Evolutionary conservation across 352 stramenopile species (phyloP), one percentile per base, ranked within the genome.

Genomic region (Globisporangium spinosum): DNA sequence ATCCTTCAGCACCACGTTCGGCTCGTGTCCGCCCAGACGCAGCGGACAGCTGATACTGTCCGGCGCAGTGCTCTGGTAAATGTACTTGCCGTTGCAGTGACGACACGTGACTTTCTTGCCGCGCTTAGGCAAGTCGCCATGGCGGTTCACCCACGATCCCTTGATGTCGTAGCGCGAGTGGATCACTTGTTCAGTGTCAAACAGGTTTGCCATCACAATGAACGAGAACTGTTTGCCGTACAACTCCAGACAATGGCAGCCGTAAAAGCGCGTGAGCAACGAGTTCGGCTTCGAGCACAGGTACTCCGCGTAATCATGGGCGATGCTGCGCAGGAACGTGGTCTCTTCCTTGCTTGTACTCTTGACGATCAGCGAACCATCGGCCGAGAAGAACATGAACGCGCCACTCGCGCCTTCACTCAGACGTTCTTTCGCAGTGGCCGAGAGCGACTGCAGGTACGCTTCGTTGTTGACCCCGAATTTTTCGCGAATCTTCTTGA

Each of bases 221-320:
- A 98, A 98, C 32, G 79, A 94, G 38, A 97, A 96, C 72, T 94
- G 80, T 64, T 96, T 91, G n/a, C 90, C 87, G 69, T 97, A 97
- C 49, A 98, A 67, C 64, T 94, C 81, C 45, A 98, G 75, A 49
- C 87, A 92, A 67, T 98, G 91, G 59, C 90, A 97, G 6, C 92
- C 92, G 63, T 97, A 96, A 40, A 97, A 97, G 45, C 92, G 90
- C 35, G 90, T 91, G 23, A 98, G 72, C 23, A 97, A 68, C 32
- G 86, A 95, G 43, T 89, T 88, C 53, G 89, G 90, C 70, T 97
- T 89, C 15, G 80, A 78, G 64, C 87, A 89, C 70, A 98, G 55
- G 68, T 97, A 96, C 27, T 94, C 78, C 17, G 83, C 84, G 64
- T 97, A 98, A 64, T 94, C 71, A 40, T 94, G 80, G 22, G 93